Base-by-base conservation (phyloP, 202 grass and related monocot species). In the Sporobolus alterniflorus region DNA sequence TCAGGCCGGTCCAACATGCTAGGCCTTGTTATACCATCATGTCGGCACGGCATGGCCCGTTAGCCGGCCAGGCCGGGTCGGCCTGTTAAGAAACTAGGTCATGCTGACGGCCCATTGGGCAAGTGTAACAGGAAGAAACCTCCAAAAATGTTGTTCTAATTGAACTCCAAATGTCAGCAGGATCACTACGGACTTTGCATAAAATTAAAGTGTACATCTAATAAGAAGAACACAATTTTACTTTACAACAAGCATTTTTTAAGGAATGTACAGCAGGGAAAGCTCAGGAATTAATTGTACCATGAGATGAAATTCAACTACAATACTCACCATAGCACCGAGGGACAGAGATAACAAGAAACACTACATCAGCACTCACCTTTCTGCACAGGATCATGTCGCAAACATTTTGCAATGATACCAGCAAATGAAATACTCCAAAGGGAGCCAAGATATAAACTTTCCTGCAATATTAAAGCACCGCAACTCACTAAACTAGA, bases 131-230 rank as follows among this genome's bases (percentile, higher is more conserved):
- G n/a, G n/a, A n/a, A n/a, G n/a, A n/a, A n/a, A 86, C 95, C 88
- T 95, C 92, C 91, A 92, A 73, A 80, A 95, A 77, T 90, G 92
- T 81, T 85, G 75, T 68, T 96, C 91, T 67, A 94, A 67, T 56
- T 98, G 93, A 68, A 98, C 34, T 3, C 93, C 93, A 82, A 95
- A 94, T 75, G 60, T 69, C 64, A 87, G 91, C 80, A 96, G 90
- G 80, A 96, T 90, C 46, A 98, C 47, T 63, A 96, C 79, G 26
- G 91, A 92, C 50, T 95, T 91, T 95, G 79, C 65, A 84, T 31
- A 54, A 68, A 69, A 81, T 73, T 1, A 64, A 83, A 81, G 9
- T 32, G 61, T 13, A 3, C 42, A 43, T 73, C 14, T 29, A 86
- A 79, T 34, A 31, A 83, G 46, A 48, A 55, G 69, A n/a, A 42